Evolutionary conservation across 805 yeast genomes (phyloP).

Genomic region (Suhomyces pyralidae): DNA sequence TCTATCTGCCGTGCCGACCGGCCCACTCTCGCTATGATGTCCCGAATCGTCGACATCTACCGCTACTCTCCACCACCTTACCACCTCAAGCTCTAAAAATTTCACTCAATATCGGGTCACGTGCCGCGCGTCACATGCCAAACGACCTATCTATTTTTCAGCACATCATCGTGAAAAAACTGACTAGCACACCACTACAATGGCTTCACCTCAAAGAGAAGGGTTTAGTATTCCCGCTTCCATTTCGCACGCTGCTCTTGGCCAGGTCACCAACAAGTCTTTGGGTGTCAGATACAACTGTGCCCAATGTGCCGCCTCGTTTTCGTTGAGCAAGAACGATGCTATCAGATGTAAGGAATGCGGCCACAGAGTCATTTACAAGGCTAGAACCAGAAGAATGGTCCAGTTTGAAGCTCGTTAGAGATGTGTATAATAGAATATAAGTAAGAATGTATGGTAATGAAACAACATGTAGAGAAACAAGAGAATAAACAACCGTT

Average conservation of each 20-base stretch:
- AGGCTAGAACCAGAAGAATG: constrained; percentile 97
- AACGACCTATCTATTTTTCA: background rate
- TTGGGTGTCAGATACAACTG: constrained; percentile 92
- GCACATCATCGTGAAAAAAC: background rate
- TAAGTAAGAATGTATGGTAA: background rate
- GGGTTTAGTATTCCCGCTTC: constrained; percentile 83
- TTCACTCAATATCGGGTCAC: background rate
- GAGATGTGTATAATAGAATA: constrained; percentile 2
- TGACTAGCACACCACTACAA: constrained; percentile 9
- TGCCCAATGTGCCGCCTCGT: constrained; percentile 91
- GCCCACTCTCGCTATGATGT: constrained; percentile 33
- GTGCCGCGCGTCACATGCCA: background rate
- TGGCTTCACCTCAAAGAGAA: constrained; percentile 66
- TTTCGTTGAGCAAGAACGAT: constrained; percentile 85
- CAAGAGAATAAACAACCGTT: too few relatives aligned
- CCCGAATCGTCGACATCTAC: constrained; percentile 30
- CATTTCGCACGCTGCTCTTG: constrained; percentile 74
- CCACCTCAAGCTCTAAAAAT: background rate
- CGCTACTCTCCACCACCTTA: background rate
- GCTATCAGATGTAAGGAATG: constrained; percentile 98
- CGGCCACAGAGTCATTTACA: constrained; percentile 96
- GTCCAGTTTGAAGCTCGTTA: constrained; percentile 51
- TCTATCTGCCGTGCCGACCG: constrained; percentile 28
- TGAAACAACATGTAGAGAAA: background rate
- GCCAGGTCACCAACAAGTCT: constrained; percentile 59